phyloP scores from a whole-genome alignment of 2,329 filamentous ascomycete genomes.

The Stagonosporopsis vannaccii region DNA sequence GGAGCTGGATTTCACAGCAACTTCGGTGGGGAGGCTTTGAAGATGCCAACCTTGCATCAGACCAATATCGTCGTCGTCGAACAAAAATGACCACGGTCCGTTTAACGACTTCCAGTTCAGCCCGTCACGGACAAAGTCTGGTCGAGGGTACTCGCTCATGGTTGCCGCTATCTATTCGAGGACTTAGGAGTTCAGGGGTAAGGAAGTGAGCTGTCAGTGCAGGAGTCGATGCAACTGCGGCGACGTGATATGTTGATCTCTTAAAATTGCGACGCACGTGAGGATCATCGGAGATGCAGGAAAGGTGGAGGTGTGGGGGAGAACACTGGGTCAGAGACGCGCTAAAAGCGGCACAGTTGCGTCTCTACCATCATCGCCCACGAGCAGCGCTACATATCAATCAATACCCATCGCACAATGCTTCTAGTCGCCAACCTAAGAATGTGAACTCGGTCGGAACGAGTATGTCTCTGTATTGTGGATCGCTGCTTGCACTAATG shows the following conservation, averaged over 20 bases:
- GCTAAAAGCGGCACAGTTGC: neutral
- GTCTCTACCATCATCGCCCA: neutral
- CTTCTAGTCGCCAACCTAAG: neutral
- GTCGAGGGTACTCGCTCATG: slow-evolving; percentile 63
- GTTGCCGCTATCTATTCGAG: neutral
- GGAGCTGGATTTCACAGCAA: slow-evolving; percentile 34
- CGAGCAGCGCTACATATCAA: neutral
- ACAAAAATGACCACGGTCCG: slow-evolving; percentile 69
- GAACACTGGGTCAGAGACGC: slow-evolving; percentile 12
- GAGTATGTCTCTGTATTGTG: neutral
- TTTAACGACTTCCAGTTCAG: slow-evolving; percentile 68
- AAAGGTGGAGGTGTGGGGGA: slow-evolving; percentile 16
- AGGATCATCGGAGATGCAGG: slow-evolving; percentile 5
- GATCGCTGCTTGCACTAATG: neutral
- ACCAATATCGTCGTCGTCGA: slow-evolving; percentile 70
- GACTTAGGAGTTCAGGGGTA: neutral
- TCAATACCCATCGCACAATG: neutral
- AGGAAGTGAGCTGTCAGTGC: neutral
- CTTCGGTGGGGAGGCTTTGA: slow-evolving; percentile 57
- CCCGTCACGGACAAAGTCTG: slow-evolving; percentile 66
- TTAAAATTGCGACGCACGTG: slow-evolving; percentile 18
- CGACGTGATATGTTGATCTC: slow-evolving; percentile 1
- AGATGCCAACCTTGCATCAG: slow-evolving; percentile 62
- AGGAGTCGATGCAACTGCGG: neutral
- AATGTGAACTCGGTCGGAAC: neutral